Evolutionary conservation across 1,284 basidiomycete species (phyloP), one percentile per base, ranked within the genome.

Genomic region (Cronartium quercuum): DNA sequence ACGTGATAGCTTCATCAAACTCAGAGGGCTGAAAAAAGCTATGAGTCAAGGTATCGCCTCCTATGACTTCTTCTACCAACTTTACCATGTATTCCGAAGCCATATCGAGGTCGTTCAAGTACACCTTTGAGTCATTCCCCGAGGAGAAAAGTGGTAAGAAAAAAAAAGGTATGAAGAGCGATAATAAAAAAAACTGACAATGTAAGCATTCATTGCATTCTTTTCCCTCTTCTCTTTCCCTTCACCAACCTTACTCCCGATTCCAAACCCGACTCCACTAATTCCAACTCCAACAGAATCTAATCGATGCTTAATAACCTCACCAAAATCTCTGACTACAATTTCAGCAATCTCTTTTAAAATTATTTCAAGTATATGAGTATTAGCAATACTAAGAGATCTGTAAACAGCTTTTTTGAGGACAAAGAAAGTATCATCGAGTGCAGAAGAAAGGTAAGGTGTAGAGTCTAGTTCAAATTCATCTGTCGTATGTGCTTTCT

Each of bases 351-450:
- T 83, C 66, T 86, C 87, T 24, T 86, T 85, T 2, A 88, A 83
- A 76, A 88, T 88, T 21, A 83, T 84, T 70, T 86, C 84, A 1
- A 93, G 85, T 1, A 86, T 86, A 2, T 81, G 80, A 0, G 88
- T 78, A 2, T 88, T 89, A 0, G 91, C 91, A 0, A 89, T 89
- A 0, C 89, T 88, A 18, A 94, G 81, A 38, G 92, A 83, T 10
- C 94, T 86, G 18, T 86, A 84, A 4, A 94, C 84, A 1, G 94
- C 89, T 3, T 89, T 85, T 82, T 94, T 96, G 77, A 96, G 83
- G 73, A 97, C 89, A 82, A 94, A 97, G 83, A 97, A 97, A 1
- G 89, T 90, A 79, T 97, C 94, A 81, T 97, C 94, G 0, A 94
- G 91, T 0, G 89, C 89, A 6, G 84, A 84, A 0, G 83, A 84